A percentile compares a stretch with the other conserved stretches of the same genome.
phyloP scores from a whole-genome alignment of 1,139 yeast species.

The Kodamaea derodonti region DNA sequence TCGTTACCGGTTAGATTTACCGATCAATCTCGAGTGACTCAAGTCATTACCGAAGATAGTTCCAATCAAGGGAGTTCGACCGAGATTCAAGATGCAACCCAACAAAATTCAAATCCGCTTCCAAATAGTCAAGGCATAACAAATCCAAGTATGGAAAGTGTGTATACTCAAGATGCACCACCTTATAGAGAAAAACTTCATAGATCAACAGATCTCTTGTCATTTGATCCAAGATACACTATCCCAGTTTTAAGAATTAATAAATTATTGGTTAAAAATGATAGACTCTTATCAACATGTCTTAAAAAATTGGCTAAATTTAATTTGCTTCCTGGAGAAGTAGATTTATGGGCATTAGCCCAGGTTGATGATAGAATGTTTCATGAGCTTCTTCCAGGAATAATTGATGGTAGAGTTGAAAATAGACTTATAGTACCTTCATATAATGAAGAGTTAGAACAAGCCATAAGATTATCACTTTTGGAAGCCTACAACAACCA shows the following conservation, averaged over 20 bases:
- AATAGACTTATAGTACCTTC: background rate
- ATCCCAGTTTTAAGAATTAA: conserved; percentile 38
- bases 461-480: conserved; percentile 8
- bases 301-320: conserved; percentile 26
- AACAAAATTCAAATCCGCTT: too few relatives aligned
- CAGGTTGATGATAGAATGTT: conserved; percentile 37
- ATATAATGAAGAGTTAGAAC: conserved; percentile 6
- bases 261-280: conserved; percentile 26
- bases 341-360: conserved; percentile 36
- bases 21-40: too few relatives aligned
- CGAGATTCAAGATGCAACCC: too few relatives aligned
- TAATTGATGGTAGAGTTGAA: conserved; percentile 1
- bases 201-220: conserved; percentile 32
- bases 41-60: too few relatives aligned
- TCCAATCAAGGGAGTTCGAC: too few relatives aligned
- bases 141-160: too few relatives aligned
- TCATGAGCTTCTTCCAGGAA: conserved; percentile 28
- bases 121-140: too few relatives aligned
- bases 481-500: conserved; percentile 9
- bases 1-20: too few relatives aligned
- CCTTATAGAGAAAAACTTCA: conserved; percentile 38
- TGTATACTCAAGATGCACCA: conserved; percentile 19
- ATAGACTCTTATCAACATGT: conserved; percentile 21
- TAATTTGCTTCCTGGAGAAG: conserved; percentile 29
- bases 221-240: conserved; percentile 39